Conservation (phyloP, 1,139 yeast genomes). For the Eremothecium gossypii region DNA sequence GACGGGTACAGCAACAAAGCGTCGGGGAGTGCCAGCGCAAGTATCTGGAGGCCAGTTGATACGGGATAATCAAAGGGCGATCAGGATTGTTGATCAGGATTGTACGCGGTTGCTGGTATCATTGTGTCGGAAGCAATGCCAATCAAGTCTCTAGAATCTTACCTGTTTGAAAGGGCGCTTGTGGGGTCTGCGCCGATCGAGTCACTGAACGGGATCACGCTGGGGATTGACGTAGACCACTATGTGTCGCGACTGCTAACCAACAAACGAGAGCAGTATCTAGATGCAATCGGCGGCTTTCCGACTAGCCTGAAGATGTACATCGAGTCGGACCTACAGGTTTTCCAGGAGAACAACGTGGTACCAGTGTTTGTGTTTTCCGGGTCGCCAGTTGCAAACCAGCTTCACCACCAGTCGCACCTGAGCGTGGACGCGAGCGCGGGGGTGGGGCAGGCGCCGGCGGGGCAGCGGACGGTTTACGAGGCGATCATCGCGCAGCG, state of each 20-base stretch:
- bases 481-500: conserved; percentile 24
- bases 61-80: too few species aligned
- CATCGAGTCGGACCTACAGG: conserved; percentile 54
- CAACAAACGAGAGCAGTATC: conserved; percentile 57
- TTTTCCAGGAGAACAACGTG: conserved; percentile 52
- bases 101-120: too few species aligned
- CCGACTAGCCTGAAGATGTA: conserved; percentile 55
- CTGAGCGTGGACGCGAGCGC: conserved; percentile 17
- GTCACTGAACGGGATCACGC: conserved; percentile 52
- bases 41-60: too few species aligned
- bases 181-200: conserved; percentile 59
- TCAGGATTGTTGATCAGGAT: too few species aligned
- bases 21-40: too few species aligned
- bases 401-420: conserved; percentile 21
- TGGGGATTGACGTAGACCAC: conserved; percentile 83
- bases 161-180: conserved; percentile 58
- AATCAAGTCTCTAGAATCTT: conserved; percentile 63
- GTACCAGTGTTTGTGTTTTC: conserved; percentile 70
- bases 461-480: conserved; percentile 14
- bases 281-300: conserved; percentile 77
- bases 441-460: conserved; percentile 9
- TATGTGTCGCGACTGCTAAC: conserved; percentile 57
- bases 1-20: too few species aligned
- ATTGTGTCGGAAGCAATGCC: conserved; percentile 17
- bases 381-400: conserved; percentile 37